A percentile compares a stretch with the other conserved stretches of the same genome.
Conservation (phyloP, 1,284 basidiomycete genomes). For the Amylostereum areolatum region DNA sequence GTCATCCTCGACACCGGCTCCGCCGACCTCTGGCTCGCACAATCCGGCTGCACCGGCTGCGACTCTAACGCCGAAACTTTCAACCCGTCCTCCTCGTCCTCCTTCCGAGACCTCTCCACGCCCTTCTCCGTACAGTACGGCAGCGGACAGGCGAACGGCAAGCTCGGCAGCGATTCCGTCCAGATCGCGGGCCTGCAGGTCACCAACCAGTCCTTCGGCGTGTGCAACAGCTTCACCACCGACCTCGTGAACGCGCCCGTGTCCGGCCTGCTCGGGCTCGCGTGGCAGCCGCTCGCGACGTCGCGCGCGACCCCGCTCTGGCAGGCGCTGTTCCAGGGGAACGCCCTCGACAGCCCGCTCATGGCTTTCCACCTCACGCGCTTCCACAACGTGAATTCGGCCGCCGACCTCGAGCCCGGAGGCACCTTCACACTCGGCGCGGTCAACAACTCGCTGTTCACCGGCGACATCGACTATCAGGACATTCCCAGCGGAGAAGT, state of each 20-base stretch:
- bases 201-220: constrained; percentile 35
- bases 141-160: constrained; percentile 45
- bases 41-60: constrained; percentile 27
- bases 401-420: constrained; percentile 17
- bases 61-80: constrained; percentile 18
- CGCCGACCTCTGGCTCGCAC: constrained; percentile 35
- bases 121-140: constrained; percentile 52
- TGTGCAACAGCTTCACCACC: constrained; percentile 9
- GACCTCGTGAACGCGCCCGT: constrained; percentile 13
- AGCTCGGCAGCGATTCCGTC: constrained; percentile 43
- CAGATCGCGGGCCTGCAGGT: constrained; percentile 45
- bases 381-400: constrained; percentile 12
- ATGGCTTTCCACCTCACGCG: constrained; percentile 31
- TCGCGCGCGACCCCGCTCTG: constrained; percentile 28
- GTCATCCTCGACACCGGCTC: constrained; percentile 45
- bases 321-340: constrained; percentile 33
- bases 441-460: constrained; percentile 31
- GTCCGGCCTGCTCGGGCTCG: constrained; percentile 23
- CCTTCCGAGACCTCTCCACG: constrained; percentile 18
- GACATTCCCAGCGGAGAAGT: constrained; percentile 17
- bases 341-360: constrained; percentile 26
- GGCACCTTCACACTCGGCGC: constrained; percentile 31
- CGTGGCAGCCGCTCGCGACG: constrained; percentile 20
- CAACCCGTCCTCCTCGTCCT: constrained; percentile 18
- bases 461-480: constrained; percentile 31